Evolutionary conservation across 805 yeast genomes (phyloP), one percentile per base, ranked within the genome.

Genomic region (Pichia membranifaciens): DNA sequence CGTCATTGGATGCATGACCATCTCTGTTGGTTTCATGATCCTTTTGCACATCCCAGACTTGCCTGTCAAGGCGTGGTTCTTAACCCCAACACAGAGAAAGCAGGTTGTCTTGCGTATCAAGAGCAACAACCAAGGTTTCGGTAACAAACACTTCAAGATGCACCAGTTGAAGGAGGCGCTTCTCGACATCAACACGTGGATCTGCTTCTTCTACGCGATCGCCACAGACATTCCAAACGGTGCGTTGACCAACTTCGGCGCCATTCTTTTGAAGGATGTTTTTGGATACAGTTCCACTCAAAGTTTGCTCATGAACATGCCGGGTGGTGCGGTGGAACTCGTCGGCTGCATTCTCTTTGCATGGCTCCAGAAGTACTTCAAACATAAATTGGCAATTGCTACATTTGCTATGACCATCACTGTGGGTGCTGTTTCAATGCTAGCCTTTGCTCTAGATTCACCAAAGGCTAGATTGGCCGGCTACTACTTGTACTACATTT

Each of bases 191-290:
- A 61, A 62, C 22, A 78, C 80, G 3, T 70, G 75, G 70, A 71
- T 71, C 47, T 62, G 72, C 68, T 40, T 58, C 70, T 45, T 56
- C 22, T 48, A 47, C 34, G 61, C 54, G 18, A 43, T 58, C 32
- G 44, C 56, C 45, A 42, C 47, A 41, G 49, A 49, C 38, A 70
- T 60, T 39, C 71, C 58, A 64, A 60, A 61, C 42, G 65, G 70
- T 53, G 71, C 67, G 22, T 54, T 69, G 73, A 50, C 81, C 75
- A 51, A 75, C 41, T 71, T 77, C 51, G 73, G 73, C 17, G 73
- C 69, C 48, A 59, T 68, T 16, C 54, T 69, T 17, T 54, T 70
- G 20, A 33, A 22, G 13, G 54, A 49, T 43, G 63, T 64, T 8
- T 66, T 60, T 51, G 70, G 68, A 2, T 67, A 59, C 52, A 28